A percentile compares a stretch with the other conserved stretches of the same genome.
Conservation (phyloP, 805 yeast species). For the Kuraishia molischiana region DNA sequence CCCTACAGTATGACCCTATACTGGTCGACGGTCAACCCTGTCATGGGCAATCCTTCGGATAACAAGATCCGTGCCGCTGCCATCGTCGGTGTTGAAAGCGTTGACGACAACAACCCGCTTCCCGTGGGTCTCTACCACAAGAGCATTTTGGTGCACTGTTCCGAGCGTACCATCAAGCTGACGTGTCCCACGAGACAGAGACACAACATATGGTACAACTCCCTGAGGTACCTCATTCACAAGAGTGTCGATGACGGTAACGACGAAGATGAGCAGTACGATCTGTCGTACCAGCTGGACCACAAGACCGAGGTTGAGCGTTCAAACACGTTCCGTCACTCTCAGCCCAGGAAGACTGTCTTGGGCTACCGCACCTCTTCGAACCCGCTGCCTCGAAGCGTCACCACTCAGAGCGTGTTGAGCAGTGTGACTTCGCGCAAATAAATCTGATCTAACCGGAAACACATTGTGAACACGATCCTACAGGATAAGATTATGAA, state of each 20-base stretch:
- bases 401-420: neutral
- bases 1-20: constrained; percentile 86
- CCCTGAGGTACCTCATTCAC: constrained; percentile 62
- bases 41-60: constrained; percentile 53
- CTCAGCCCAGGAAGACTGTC: constrained; percentile 11
- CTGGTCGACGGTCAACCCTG: constrained; percentile 83
- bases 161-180: constrained; percentile 53
- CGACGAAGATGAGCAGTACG: constrained; percentile 3
- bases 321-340: constrained; percentile 16
- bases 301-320: constrained; percentile 12
- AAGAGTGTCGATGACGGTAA: constrained; percentile 1
- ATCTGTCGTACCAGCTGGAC: constrained; percentile 2
- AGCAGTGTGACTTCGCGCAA: neutral
- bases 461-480: too few relatives aligned
- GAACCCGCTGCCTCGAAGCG: neutral
- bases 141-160: constrained; percentile 66
- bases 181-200: constrained; percentile 85
- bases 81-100: constrained; percentile 67
- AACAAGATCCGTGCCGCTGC: constrained; percentile 73
- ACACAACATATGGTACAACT: constrained; percentile 87
- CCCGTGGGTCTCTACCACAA: constrained; percentile 86
- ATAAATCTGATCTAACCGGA: too few relatives aligned
- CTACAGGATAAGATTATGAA: too few relatives aligned
- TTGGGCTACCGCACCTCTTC: neutral
- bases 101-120: constrained; percentile 75